Evolutionary conservation across 352 stramenopile genomes (phyloP).

Genomic region (Hyaloperonospora brassicae): DNA sequence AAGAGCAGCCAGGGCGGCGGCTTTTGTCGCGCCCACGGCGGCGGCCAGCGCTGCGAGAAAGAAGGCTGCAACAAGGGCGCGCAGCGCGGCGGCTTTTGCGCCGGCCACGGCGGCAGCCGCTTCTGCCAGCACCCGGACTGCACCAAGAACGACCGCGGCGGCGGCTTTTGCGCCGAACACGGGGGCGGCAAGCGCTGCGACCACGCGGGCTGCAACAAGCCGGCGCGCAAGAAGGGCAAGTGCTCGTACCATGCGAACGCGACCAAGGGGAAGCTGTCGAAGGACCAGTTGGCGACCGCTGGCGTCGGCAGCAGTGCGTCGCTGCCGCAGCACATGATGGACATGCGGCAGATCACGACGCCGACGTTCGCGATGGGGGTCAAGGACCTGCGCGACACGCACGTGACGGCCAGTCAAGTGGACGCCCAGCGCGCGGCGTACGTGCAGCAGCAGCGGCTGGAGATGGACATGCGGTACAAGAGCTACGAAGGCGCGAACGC

Average conservation of each 20-base stretch:
- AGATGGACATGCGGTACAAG: slow-evolving; percentile 78
- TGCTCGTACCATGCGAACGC: slow-evolving; percentile 82
- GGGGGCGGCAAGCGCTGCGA: slow-evolving; percentile 79
- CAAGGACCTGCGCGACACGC: slow-evolving; percentile 39
- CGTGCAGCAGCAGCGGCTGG: slow-evolving; percentile 45
- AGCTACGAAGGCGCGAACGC: slow-evolving; percentile 41
- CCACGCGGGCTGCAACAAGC: slow-evolving; percentile 60
- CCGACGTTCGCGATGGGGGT: slow-evolving; percentile 38
- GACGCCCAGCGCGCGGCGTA: slow-evolving; percentile 41
- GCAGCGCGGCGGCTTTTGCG: slow-evolving; percentile 82
- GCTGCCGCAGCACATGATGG: slow-evolving; percentile 61
- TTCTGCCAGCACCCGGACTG: slow-evolving; percentile 74
- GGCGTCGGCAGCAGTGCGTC: slow-evolving; percentile 8
- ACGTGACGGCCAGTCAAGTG: slow-evolving; percentile 13
- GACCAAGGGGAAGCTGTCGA: slow-evolving; percentile 56
- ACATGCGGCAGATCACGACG: slow-evolving; percentile 76
- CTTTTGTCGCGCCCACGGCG: slow-evolving; percentile 79
- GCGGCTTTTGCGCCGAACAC: slow-evolving; percentile 61
- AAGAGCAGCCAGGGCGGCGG: slow-evolving; percentile 71
- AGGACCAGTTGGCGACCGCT: slow-evolving; percentile 31
- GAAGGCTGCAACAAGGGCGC: slow-evolving; percentile 82
- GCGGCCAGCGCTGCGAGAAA: slow-evolving; percentile 81
- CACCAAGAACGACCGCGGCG: slow-evolving; percentile 80
- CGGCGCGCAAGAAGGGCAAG: slow-evolving; percentile 78
- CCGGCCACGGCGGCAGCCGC: slow-evolving; percentile 75